Base-by-base conservation (phyloP, 73 alveolate genomes). In the Tetrahymena thermophila region DNA sequence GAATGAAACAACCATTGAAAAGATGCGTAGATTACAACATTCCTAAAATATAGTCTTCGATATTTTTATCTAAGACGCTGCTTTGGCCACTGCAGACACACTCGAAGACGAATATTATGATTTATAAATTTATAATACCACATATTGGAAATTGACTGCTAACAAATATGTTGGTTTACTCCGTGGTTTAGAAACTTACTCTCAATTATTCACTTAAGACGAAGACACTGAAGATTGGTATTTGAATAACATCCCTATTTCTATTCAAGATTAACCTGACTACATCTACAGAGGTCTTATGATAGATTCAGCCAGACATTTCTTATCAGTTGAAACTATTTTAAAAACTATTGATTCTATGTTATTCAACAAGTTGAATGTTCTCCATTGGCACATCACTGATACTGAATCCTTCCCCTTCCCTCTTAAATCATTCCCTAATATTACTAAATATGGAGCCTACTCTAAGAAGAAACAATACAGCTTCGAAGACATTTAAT, bases 341-440 rank as follows among this genome's bases (percentile, higher is more conserved):
- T 96, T 93, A 94, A 96, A 94, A 23, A 38, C 97, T 17, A 42
- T 98, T 28, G 98, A 96, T 56, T 94, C 97, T 44, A 93, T 98
- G 96, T 38, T 97, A 19, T 43, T 94, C 93, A 97, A 98, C 94
- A 97, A 97, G 84, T 50, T 98, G 83, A 98, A 98, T 50, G 98
- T 96, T 19, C 93, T 98, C 85, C 99, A 98, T 85, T 96, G 98
- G 98, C 99, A 98, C 95, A 93, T 98, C 35, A 96, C 98, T 15
- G 99, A 98, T 94, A 98, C 96, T 93, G 99, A 98, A 83, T 96
- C 98, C 31, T 98, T 97, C 96, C 98, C 99, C 21, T 40, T 98
- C 43, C 97, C 96, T 31, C 94, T 98, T 35, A 96, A 94, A 15
- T 89, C 98, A 23, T 94, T 96, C 96, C 98, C 98, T 6, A 94